phyloP scores from a whole-genome alignment of 2,329 filamentous ascomycete genomes.

The Colletotrichum cereale region DNA sequence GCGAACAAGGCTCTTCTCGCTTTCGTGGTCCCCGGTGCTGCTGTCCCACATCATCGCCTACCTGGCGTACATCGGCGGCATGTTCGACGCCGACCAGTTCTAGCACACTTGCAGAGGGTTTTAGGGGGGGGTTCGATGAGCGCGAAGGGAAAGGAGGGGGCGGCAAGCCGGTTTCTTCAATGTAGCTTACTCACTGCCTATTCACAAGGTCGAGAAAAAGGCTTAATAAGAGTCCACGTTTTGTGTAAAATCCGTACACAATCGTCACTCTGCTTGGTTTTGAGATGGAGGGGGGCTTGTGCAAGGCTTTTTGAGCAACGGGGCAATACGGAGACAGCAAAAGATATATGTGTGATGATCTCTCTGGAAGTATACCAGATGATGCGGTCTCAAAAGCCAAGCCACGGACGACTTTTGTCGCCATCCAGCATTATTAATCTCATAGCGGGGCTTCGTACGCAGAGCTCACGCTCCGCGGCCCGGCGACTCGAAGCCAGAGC shows the following conservation, averaged over 20 bases:
- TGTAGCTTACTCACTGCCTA: not conserved
- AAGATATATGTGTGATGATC: too few species aligned
- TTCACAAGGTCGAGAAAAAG: not conserved
- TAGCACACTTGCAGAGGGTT: not conserved
- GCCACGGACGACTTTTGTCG: not conserved
- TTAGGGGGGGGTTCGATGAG: not conserved
- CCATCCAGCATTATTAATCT: not conserved
- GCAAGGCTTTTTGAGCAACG: too few species aligned
- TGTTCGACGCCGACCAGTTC: not conserved
- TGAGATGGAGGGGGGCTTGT: not conserved
- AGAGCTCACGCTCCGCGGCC: not conserved
- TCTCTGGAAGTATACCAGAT: not conserved
- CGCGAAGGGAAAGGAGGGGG: not conserved
- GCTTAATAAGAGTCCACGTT: too few species aligned
- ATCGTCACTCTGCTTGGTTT: not conserved
- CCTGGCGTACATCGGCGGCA: not conserved
- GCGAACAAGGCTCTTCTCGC: not conserved
- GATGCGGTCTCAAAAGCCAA: not conserved
- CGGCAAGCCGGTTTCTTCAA: not conserved
- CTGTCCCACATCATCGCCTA: not conserved
- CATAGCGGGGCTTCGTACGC: too few species aligned
- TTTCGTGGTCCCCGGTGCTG: not conserved
- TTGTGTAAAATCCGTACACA: not conserved
- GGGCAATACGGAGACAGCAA: too few species aligned
- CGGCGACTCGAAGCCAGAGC: not conserved